These are phyloP conservation scores for Camelina laxa DNA, from an alignment of 345 rosid species.

Conservation along the genomic window DNA sequence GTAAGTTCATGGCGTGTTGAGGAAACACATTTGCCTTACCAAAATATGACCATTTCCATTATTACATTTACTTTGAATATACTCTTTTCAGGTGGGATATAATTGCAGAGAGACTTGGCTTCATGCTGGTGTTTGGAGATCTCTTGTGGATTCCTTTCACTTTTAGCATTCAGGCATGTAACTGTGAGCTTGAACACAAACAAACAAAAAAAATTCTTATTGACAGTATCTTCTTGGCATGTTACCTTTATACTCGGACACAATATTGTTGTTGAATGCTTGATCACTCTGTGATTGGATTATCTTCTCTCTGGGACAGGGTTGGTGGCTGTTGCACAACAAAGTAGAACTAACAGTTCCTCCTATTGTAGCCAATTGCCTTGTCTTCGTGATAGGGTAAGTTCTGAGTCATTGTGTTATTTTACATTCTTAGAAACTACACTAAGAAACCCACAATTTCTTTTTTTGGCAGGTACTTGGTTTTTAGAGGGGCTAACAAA, in stretches of 20 bases:
- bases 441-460: slow-evolving; percentile 14
- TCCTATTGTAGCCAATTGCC: slow-evolving; percentile 61
- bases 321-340: slow-evolving; percentile 95
- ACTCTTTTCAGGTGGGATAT: slow-evolving; percentile 77
- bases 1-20: slow-evolving; percentile 54
- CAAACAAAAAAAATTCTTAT: background rate
- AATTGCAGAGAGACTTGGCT: slow-evolving; percentile 93
- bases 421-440: slow-evolving; percentile 8
- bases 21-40: background rate
- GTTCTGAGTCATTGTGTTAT: slow-evolving; percentile 16
- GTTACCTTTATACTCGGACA: background rate
- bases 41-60: background rate
- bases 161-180: slow-evolving; percentile 91
- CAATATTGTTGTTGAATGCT: background rate
- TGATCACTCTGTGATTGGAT: slow-evolving; percentile 28
- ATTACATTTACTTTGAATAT: background rate
- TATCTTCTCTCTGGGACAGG: slow-evolving; percentile 53
- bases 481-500: slow-evolving; percentile 91
- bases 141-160: slow-evolving; percentile 95
- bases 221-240: background rate
- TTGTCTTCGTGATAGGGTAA: slow-evolving; percentile 81
- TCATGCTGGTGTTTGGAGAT: slow-evolving; percentile 98
- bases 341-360: slow-evolving; percentile 67
- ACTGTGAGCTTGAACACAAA: slow-evolving; percentile 16
- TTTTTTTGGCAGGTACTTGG: slow-evolving; percentile 61